Evolutionary conservation across 202 grass and related monocot species (phyloP).

Genomic region (Bolboschoenoplectus hybrid): DNA sequence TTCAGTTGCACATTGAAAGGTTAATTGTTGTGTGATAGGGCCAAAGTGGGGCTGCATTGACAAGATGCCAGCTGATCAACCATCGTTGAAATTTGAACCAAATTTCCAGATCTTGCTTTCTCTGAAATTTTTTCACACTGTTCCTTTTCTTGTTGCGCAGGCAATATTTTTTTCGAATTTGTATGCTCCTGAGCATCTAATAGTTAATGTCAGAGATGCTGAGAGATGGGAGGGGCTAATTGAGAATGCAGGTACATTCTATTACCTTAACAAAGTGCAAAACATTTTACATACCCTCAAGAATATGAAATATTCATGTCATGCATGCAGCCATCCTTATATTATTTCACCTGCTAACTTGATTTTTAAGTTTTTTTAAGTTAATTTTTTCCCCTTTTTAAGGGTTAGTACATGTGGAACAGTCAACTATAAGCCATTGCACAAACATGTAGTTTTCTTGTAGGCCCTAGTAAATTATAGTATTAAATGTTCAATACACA

Average conservation of each 20-base stretch:
- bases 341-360: not conserved
- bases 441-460: not conserved
- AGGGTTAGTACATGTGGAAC: not conserved
- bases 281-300: not conserved
- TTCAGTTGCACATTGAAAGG: not conserved
- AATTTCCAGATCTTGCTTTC: not conserved
- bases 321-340: not conserved
- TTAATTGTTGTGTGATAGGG: not conserved
- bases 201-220: constrained; percentile 83
- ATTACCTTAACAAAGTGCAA: constrained; percentile 2
- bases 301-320: not conserved
- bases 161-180: constrained; percentile 90
- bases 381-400: not conserved
- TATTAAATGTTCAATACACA: not conserved
- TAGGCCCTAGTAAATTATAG: constrained; percentile 10
- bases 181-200: constrained; percentile 98
- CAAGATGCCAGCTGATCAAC: not conserved
- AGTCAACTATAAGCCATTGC: not conserved
- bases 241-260: constrained; percentile 75
- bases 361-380: not conserved
- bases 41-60: not conserved
- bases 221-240: constrained; percentile 79
- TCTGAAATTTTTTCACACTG: constrained; percentile 15
- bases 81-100: not conserved
- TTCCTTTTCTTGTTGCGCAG: constrained; percentile 37